These are phyloP conservation scores for Ceriops zippeliana DNA, from an alignment of 345 rosid genomes.

Conservation along the genomic window DNA sequence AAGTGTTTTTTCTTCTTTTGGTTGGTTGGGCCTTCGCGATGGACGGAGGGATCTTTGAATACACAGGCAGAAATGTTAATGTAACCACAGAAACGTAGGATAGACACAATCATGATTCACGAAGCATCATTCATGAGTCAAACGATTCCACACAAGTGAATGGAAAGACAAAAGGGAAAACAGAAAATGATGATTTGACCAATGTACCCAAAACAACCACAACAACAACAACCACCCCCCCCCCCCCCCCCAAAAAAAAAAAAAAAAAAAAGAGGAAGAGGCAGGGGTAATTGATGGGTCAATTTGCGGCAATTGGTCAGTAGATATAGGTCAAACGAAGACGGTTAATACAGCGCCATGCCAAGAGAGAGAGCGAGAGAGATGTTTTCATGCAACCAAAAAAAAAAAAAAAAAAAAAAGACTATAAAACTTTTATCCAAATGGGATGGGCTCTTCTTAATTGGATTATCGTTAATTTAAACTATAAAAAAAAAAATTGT, in stretches of 20 bases:
- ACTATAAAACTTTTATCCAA: conserved; percentile 18
- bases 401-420: conserved; percentile 10
- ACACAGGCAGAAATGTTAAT: not conserved
- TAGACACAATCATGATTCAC: not conserved
- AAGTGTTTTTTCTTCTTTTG: no score
- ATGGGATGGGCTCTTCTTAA: conserved; percentile 31
- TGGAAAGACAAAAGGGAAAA: not conserved
- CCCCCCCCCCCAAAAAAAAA: no score
- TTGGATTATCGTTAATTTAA: conserved; percentile 11
- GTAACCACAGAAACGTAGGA: not conserved
- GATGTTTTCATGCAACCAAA: conserved; percentile 1
- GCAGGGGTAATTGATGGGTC: conserved; percentile 3
- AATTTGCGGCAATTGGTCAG: not conserved
- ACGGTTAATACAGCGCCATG: not conserved
- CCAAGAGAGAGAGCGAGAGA: not conserved
- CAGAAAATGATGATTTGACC: no score
- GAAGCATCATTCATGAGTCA: not conserved
- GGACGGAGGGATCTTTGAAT: no score
- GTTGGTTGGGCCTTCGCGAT: no score
- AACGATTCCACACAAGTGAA: not conserved
- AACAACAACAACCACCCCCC: no score
- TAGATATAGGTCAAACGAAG: not conserved
- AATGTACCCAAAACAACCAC: no score
- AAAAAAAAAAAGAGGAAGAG: no score
- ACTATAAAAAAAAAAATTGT: conserved; percentile 16